phyloP scores from a whole-genome alignment of 768 basidiomycete genomes.

The Mrakia hoshinonis region DNA sequence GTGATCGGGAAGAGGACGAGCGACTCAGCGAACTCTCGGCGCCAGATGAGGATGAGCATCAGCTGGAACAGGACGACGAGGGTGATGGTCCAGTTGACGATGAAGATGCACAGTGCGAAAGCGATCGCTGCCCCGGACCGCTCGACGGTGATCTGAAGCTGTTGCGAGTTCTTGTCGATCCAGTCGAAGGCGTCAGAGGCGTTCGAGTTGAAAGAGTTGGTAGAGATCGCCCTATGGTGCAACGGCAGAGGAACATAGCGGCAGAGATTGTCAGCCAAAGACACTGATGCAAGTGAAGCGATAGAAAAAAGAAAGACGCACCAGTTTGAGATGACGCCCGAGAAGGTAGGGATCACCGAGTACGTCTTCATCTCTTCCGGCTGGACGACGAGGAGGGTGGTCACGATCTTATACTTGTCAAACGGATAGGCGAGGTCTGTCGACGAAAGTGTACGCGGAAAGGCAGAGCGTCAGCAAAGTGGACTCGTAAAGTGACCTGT shows the following conservation, averaged over 20 bases:
- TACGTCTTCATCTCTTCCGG: not conserved
- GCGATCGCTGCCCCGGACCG: not conserved
- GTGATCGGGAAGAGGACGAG: not conserved
- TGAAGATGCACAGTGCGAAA: slow-evolving; percentile 3
- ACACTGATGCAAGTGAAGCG: too few species aligned
- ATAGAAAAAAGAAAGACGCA: not conserved
- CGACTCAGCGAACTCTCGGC: not conserved
- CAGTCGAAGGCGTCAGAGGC: not conserved
- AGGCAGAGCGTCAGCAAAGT: not conserved
- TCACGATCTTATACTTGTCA: slow-evolving; percentile 1
- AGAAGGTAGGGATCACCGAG: not conserved
- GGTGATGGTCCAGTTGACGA: slow-evolving; percentile 4
- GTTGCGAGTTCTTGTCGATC: not conserved
- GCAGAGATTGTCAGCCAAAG: not conserved
- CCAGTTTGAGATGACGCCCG: not conserved
- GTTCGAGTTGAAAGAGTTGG: not conserved
- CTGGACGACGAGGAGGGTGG: not conserved
- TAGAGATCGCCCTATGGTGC: not conserved
- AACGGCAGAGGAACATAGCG: too few species aligned
- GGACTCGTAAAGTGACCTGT: not conserved
- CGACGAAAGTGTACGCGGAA: not conserved
- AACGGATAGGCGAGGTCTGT: not conserved
- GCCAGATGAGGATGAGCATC: not conserved
- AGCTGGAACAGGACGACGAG: not conserved
- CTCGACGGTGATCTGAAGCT: not conserved